phyloP scores from a whole-genome alignment of 2,329 filamentous ascomycete species.

The Trichophyton mentagrophytes region DNA sequence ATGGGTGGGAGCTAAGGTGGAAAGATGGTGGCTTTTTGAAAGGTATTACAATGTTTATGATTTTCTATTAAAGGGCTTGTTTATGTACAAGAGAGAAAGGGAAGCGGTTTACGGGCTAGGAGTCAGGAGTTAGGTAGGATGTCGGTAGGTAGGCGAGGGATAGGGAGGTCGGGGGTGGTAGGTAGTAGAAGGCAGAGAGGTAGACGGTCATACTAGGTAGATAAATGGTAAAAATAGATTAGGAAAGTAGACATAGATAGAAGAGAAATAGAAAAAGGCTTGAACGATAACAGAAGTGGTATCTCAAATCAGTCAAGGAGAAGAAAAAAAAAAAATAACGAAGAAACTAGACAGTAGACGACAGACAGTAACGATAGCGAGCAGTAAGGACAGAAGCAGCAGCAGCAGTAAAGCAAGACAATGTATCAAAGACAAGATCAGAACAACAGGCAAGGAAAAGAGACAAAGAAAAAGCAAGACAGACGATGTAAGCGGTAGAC shows the following conservation, averaged over 20 bases:
- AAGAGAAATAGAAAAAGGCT: background rate
- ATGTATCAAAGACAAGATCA: no score
- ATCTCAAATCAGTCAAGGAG: background rate
- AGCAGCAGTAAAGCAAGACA: background rate
- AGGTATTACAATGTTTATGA: no score
- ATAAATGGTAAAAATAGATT: background rate
- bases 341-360: background rate
- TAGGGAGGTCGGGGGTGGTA: background rate
- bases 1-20: no score
- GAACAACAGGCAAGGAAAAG: background rate
- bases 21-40: no score
- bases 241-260: background rate
- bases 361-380: background rate
- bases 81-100: no score
- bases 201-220: background rate
- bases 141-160: no score
- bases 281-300: background rate
- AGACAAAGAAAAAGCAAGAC: background rate
- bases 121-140: no score
- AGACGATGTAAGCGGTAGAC: background rate
- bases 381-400: background rate
- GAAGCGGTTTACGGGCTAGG: no score
- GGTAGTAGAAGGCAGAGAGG: background rate
- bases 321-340: no score
- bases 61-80: no score